Base-by-base conservation (phyloP, 1,139 yeast genomes). In the Blastobotrys arbuscula region DNA sequence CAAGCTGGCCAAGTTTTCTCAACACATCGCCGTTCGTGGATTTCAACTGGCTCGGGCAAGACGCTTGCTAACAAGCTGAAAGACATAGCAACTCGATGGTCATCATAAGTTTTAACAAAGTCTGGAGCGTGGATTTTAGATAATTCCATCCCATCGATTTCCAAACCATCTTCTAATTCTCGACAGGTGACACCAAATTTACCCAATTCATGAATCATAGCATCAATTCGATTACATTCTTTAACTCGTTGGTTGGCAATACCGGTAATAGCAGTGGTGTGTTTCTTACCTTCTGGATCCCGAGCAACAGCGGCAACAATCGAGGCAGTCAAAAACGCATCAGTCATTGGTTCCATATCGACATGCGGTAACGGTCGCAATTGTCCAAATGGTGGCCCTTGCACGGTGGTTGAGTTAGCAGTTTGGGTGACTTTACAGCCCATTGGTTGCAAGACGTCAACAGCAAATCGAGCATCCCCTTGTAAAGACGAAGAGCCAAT, bases 1-100 rank as follows among this genome's bases (percentile, higher is more conserved):
- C 98, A 92, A 40, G 97, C 97, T 18, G 99, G 99, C 99, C 99
- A 92, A 0, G 99, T 92, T 71, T 92, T 92, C 51, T 94, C 95
- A 2, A 96, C 94, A 65, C 97, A 88, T 30, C 85, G 77, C 69
- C 97, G 81, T 64, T 90, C 97, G 58, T 84, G 79, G 52, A 92
- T 81, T 56, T 81, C 73, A 1, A 85, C 94, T 49, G 76, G 67
- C 5, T 81, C 81, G 2, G 57, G 54, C 10, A 74, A 72, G 55
- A 76, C 66, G 39, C 78, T 72, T 2, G 96, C 92, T 50, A 94
- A 72, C 53, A 94, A 73, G 3, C 96, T 87, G 68, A 94, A 86
- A 50, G 96, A 85, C 99, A 92, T 92, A 18, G 99, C 99, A 31
- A 92, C 97, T 64, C 98, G 81, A 66, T 92, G 99, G 62, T 92